Base-by-base conservation (phyloP, 345 rosid species). In the Arabidopsis arenosa region DNA sequence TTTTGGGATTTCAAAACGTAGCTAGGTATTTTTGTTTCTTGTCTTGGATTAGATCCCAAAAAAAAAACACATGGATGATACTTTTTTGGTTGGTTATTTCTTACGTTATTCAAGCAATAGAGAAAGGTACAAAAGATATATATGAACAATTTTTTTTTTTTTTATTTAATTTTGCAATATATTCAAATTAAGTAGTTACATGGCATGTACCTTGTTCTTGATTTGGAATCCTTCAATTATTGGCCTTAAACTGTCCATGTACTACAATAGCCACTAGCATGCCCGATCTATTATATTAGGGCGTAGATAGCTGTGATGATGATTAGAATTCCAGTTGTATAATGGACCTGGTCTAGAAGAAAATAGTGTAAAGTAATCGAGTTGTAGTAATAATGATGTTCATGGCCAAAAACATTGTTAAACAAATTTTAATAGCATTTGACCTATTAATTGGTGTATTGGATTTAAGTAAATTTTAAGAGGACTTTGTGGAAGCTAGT, bases 401-500 rank as follows among this genome's bases (percentile, higher is more conserved):
- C 30, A 56, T 17, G 4, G 32, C 35, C 12, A 6, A 30, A 2
- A 17, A 30, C 43, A 17, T 68, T 68, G 6, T 5, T 14, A 53
- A 5, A n/a, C 11, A 23, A 9, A 17, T 5, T 17, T 8, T 8
- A 7, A 32, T 45, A 32, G 70, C 6, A 26, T 63, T 61, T 28
- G 32, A 39, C 17, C 8, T 43, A 40, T 30, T 37, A 37, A 30
- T 43, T 49, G 39, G 39, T 49, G 6, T 13, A 7, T 11, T 73
- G 15, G 33, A 72, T 48, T 45, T 73, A 56, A 54, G 45, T 30
- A 52, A 32, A 54, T 21, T 18, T 33, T 32, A 64, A 35, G 39
- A 55, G 26, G 66, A 57, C 7, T 57, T 55, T 36, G 66, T 75
- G 79, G 44, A 44, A 65, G 13, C 52, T 56, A 7, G 60, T 75